phyloP scores from a whole-genome alignment of 1,284 basidiomycete genomes.

The Psilocybe mexicana region DNA sequence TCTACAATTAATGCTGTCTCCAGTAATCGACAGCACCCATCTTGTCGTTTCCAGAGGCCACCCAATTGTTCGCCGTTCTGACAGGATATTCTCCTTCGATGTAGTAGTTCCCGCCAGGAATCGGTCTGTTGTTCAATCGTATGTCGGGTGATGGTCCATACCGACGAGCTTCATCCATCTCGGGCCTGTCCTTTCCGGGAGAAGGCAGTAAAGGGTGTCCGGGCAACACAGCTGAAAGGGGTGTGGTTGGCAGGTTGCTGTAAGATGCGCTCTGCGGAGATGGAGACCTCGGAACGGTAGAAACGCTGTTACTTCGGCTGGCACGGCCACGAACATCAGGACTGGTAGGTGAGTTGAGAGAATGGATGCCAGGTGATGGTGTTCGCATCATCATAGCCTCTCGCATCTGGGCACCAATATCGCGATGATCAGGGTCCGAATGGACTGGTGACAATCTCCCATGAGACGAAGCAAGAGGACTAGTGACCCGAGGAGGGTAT shows the following conservation, averaged over 20 bases:
- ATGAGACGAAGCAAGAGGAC: constrained; percentile 5
- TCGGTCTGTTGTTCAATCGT: neutral
- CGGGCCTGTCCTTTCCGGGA: neutral
- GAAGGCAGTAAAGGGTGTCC: constrained; percentile 25
- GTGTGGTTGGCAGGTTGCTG: constrained; percentile 19
- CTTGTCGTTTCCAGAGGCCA: constrained; percentile 1
- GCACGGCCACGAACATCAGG: neutral
- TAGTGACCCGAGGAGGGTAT: constrained; percentile 9
- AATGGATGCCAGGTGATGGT: constrained; percentile 9
- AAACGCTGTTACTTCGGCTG: constrained; percentile 15
- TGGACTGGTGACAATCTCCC: neutral
- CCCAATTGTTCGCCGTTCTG: constrained; percentile 3
- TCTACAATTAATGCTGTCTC: constrained; percentile 7
- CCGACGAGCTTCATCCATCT: neutral
- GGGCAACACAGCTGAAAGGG: constrained; percentile 22
- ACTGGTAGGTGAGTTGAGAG: neutral
- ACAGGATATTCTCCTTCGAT: neutral
- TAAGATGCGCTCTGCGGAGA: constrained; percentile 22
- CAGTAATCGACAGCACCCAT: constrained; percentile 8
- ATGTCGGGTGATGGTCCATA: neutral
- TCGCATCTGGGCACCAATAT: constrained; percentile 10
- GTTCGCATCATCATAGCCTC: constrained; percentile 9
- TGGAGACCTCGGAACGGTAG: constrained; percentile 26
- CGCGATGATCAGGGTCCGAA: constrained; percentile 1
- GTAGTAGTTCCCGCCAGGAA: neutral